Evolutionary conservation across 2,329 filamentous ascomycete genomes (phyloP).

Genomic region (Colletotrichum trifolii): DNA sequence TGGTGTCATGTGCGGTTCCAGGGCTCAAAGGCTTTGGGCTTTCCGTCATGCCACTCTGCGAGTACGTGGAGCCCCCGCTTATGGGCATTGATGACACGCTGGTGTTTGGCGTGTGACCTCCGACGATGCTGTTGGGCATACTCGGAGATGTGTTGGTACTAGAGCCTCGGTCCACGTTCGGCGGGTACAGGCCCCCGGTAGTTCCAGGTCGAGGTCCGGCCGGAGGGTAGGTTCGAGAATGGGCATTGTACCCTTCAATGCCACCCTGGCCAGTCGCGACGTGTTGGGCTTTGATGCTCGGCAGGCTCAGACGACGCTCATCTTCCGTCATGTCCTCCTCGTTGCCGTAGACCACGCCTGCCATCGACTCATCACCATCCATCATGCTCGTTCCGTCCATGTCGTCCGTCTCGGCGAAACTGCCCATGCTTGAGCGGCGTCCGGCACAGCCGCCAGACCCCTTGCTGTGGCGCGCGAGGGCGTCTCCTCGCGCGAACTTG

Average conservation of each 20-base stretch:
- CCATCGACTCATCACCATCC: constrained; percentile 66
- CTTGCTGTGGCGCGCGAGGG: constrained; percentile 93
- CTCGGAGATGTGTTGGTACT: constrained; percentile 67
- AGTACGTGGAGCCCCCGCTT: constrained; percentile 70
- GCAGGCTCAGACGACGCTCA: constrained; percentile 75
- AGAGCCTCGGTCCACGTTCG: constrained; percentile 66
- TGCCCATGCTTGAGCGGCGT: constrained; percentile 84
- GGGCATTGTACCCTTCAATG: constrained; percentile 65
- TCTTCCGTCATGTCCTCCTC: constrained; percentile 71
- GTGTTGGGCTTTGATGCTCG: constrained; percentile 79
- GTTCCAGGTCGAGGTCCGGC: constrained; percentile 64
- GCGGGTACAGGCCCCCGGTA: constrained; percentile 69
- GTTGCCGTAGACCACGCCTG: constrained; percentile 54
- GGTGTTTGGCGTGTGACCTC: constrained; percentile 59
- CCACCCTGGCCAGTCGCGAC: constrained; percentile 60
- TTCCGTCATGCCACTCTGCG: constrained; percentile 81
- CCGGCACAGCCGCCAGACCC: constrained; percentile 96
- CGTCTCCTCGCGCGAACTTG: constrained; percentile 95
- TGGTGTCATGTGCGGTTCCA: constrained; percentile 62
- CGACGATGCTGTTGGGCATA: constrained; percentile 53
- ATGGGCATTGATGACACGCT: constrained; percentile 62
- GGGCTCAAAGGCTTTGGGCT: constrained; percentile 87
- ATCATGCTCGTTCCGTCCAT: constrained; percentile 63
- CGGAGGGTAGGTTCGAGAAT: constrained; percentile 84
- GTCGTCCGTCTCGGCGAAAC: constrained; percentile 84